phyloP scores from a whole-genome alignment of 1,284 basidiomycete genomes.

The Cerioporus squamosus region DNA sequence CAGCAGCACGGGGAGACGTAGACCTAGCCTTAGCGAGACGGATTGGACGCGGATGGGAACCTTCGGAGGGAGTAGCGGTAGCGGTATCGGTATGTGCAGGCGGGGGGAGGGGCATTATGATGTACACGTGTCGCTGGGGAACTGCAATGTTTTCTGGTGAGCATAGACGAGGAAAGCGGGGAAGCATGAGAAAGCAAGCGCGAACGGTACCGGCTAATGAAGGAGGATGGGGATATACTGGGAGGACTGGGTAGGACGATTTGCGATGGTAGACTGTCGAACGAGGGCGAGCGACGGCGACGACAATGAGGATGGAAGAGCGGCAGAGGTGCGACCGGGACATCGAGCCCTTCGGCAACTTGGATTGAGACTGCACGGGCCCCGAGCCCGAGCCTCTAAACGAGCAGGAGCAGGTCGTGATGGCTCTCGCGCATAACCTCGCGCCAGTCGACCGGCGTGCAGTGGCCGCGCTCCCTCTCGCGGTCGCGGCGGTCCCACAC shows the following conservation, averaged over 20 bases:
- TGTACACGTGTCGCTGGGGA: neutral
- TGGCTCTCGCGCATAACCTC: constrained; percentile 51
- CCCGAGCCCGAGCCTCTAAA: constrained; percentile 41
- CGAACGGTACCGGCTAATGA: no score
- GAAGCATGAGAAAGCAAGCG: neutral
- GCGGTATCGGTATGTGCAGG: no score
- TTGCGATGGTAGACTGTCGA: no score
- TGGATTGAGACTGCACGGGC: no score
- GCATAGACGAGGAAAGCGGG: neutral
- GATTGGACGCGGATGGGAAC: neutral
- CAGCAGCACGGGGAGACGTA: neutral
- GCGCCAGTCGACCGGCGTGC: constrained; percentile 62
- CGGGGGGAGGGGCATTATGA: neutral
- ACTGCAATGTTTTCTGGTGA: constrained; percentile 6
- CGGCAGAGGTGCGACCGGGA: no score
- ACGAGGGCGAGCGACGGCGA: no score
- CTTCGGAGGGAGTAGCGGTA: no score
- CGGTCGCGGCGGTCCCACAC: constrained; percentile 55
- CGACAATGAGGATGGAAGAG: no score
- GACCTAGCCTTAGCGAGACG: neutral
- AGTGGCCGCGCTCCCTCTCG: constrained; percentile 27
- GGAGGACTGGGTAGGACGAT: no score
- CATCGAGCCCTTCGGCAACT: no score
- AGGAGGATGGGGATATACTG: no score
- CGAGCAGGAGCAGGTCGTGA: constrained; percentile 57